These are phyloP conservation scores for Jatropha curcas DNA, from an alignment of 345 rosid genomes.

Conservation along the genomic window DNA sequence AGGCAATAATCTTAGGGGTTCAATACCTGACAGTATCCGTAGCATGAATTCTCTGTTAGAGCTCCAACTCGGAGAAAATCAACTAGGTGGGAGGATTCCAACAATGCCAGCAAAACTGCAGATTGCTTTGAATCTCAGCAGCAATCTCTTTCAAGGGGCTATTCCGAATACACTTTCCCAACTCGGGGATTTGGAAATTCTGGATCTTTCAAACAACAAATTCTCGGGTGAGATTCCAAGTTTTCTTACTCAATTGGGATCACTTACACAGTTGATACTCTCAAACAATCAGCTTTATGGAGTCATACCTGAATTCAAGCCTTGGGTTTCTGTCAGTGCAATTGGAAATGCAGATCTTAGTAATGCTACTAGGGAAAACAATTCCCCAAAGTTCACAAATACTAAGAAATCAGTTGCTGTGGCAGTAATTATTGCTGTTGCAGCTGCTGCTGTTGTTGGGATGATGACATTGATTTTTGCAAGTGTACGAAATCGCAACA, in stretches of 20 bases:
- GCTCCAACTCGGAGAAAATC: conserved; percentile 71
- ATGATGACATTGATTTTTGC: no score
- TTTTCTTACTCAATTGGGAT: conserved; percentile 12
- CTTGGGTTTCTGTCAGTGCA: conserved; percentile 21
- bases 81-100: conserved; percentile 55
- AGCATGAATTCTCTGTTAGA: conserved; percentile 47
- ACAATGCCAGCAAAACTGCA: conserved; percentile 55
- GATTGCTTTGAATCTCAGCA: conserved; percentile 72
- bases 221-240: conserved; percentile 55
- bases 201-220: conserved; percentile 68
- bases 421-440: no score
- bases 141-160: conserved; percentile 51
- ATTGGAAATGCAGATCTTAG: conserved; percentile 45
- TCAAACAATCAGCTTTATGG: conserved; percentile 63
- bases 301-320: conserved; percentile 32
- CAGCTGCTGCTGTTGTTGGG: no score
- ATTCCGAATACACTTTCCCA: conserved; percentile 43
- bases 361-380: neutral
- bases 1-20: conserved; percentile 54
- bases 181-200: conserved; percentile 52
- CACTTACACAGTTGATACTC: conserved; percentile 56
- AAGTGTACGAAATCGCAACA: no score
- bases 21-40: conserved; percentile 46
- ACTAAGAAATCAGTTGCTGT: no score
- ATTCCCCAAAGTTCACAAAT: no score